Evolutionary conservation across 345 rosid genomes (phyloP).

Genomic region (Anacardium occidentale): DNA sequence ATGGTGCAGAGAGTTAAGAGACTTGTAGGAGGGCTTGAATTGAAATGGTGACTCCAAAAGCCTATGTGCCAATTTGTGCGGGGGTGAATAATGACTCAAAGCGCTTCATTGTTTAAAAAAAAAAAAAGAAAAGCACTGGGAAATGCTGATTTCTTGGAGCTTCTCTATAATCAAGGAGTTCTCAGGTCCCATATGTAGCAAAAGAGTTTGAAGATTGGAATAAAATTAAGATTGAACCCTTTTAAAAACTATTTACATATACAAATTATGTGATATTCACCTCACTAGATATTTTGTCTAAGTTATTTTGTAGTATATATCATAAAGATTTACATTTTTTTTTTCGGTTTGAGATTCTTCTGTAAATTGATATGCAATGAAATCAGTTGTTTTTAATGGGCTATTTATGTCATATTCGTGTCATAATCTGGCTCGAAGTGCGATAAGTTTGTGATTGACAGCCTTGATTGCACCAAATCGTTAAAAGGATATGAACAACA

Average conservation of each 20-base stretch:
- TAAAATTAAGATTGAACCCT: slow-evolving; percentile 19
- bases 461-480: slow-evolving; percentile 4
- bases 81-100: slow-evolving; percentile 23
- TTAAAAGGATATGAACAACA: not conserved
- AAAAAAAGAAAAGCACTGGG: slow-evolving; percentile 23
- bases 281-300: no score
- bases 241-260: not conserved
- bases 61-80: slow-evolving; percentile 33
- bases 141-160: slow-evolving; percentile 32
- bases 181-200: slow-evolving; percentile 33
- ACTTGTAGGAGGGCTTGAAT: not conserved
- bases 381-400: no score
- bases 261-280: no score
- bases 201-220: slow-evolving; percentile 41
- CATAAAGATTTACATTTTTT: no score
- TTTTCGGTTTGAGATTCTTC: not conserved
- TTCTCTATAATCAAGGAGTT: slow-evolving; percentile 34
- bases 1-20: slow-evolving; percentile 7
- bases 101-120: slow-evolving; percentile 34
- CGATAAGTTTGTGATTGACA: not conserved
- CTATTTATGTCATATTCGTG: not conserved
- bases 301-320: not conserved
- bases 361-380: no score
- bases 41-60: slow-evolving; percentile 24
- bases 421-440: not conserved